Evolutionary conservation across 352 stramenopile genomes (phyloP).

Genomic region (Phytopythium vexans): DNA sequence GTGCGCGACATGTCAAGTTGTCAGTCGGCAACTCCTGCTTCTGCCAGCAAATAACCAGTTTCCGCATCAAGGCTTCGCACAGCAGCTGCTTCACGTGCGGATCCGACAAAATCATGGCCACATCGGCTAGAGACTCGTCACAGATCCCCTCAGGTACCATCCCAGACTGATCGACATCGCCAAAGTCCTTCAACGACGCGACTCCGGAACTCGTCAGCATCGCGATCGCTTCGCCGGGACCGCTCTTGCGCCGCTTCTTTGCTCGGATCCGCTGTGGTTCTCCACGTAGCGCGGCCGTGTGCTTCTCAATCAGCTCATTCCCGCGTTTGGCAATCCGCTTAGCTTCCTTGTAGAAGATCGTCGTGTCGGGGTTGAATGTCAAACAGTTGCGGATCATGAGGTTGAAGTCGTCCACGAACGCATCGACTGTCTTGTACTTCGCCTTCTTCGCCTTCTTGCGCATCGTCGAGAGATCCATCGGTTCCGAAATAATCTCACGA

Average conservation of each 20-base stretch:
- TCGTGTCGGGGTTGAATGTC: conserved; percentile 83
- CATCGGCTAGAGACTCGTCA: conserved; percentile 70
- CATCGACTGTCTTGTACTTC: conserved; percentile 83
- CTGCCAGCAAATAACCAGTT: conserved; percentile 55
- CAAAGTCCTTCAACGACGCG: conserved; percentile 63
- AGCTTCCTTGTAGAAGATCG: conserved; percentile 87
- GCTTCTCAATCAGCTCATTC: conserved; percentile 74
- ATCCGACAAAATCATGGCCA: conserved; percentile 73
- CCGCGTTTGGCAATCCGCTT: conserved; percentile 84
- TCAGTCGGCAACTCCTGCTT: conserved; percentile 76
- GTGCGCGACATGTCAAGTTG: conserved; percentile 64
- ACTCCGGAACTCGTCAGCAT: conserved; percentile 73
- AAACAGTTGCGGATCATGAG: conserved; percentile 88
- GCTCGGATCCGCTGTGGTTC: conserved; percentile 71
- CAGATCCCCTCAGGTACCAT: conserved; percentile 84
- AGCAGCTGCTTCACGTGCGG: conserved; percentile 78
- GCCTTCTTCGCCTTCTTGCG: conserved; percentile 67
- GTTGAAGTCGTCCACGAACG: conserved; percentile 76
- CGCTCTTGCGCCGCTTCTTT: conserved; percentile 74
- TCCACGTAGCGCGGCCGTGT: conserved; percentile 51
- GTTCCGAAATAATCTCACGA: conserved; percentile 76
- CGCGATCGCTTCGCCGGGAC: conserved; percentile 44
- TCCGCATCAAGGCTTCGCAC: conserved; percentile 71
- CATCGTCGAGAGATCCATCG: conserved; percentile 87
- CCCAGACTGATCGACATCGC: conserved; percentile 69